Evolutionary conservation across 2,329 filamentous ascomycete species (phyloP), one percentile per base, ranked within the genome.

Genomic region (Alternaria ethzedia): DNA sequence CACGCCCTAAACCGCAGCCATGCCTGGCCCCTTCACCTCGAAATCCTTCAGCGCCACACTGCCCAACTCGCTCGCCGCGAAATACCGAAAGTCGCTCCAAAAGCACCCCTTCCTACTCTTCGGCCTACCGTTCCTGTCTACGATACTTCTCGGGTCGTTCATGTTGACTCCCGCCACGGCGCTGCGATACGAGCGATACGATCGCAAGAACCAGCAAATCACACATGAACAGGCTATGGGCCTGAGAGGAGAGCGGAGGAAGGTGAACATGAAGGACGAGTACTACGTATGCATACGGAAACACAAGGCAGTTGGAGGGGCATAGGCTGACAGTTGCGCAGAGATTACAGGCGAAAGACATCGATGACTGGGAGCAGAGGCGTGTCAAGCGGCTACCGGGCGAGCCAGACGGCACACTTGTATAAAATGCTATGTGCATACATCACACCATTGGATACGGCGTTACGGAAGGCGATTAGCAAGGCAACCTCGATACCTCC

Each of bases 351-450:
- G 92, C 92, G 30, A 97, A 96, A 80, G 96, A 98, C 77, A 83
- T 98, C 65, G 95, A 99, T 75, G 88, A 93, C 76, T 99, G 96
- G 96, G 95, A 98, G 79, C 96, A 98, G 82, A 96, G 96, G 82
- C 89, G 96, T 57, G 94, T 98, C 11, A 89, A 97, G 83, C 86
- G 96, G 77, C 86, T 97, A 64, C 90, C 92, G 20, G 96, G 96
- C 70, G 96, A 99, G 81, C 91, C 88, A 64, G 95, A 99, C 79
- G 95, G 95, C 32, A 87, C 92, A 54, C 79, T 97, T 70, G 75
- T 79, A 44, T 78, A 43, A 71, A 3, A 12, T 30, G n/a, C 13
- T 3, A 43, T 30, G 30, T 17, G 54, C 9, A 23, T 28, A 47
- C 6, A 41, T 13, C 2, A 36, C 11, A 60, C 51, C 51, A 61